These are phyloP conservation scores for Tylopilus balloui DNA, from an alignment of 768 basidiomycete species.

Conservation along the genomic window DNA sequence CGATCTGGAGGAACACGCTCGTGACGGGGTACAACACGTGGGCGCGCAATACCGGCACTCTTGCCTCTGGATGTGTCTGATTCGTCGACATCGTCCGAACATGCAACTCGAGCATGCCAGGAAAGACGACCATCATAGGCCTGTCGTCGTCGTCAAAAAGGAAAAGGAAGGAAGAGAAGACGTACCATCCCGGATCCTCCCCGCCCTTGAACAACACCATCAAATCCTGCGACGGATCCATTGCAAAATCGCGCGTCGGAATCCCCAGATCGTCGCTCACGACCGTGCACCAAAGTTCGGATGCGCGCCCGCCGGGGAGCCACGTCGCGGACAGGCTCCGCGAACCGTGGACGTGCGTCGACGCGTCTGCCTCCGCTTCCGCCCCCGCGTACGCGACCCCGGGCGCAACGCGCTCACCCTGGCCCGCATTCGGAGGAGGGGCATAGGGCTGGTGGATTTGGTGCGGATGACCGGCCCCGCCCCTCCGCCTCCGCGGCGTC, in stretches of 20 bases:
- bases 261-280: constrained; percentile 37
- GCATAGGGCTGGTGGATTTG: no score
- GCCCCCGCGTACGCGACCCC: not conserved
- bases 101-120: constrained; percentile 34
- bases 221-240: constrained; percentile 64
- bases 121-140: not conserved
- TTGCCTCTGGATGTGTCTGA: constrained; percentile 40
- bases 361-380: not conserved
- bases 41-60: constrained; percentile 25
- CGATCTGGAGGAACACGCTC: constrained; percentile 46
- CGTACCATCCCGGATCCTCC: constrained; percentile 14
- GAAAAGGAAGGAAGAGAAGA: not conserved
- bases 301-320: constrained; percentile 7
- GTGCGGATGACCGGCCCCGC: no score
- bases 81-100: constrained; percentile 43
- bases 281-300: constrained; percentile 6
- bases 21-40: constrained; percentile 20
- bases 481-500: not conserved
- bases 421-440: no score
- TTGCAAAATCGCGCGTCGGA: constrained; percentile 50
- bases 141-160: not conserved
- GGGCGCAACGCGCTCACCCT: no score
- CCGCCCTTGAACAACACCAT: constrained; percentile 39
- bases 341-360: constrained; percentile 11
- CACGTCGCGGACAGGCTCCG: constrained; percentile 23